phyloP scores from a whole-genome alignment of 1,139 yeast species.

The Lodderomyces beijingensis region DNA sequence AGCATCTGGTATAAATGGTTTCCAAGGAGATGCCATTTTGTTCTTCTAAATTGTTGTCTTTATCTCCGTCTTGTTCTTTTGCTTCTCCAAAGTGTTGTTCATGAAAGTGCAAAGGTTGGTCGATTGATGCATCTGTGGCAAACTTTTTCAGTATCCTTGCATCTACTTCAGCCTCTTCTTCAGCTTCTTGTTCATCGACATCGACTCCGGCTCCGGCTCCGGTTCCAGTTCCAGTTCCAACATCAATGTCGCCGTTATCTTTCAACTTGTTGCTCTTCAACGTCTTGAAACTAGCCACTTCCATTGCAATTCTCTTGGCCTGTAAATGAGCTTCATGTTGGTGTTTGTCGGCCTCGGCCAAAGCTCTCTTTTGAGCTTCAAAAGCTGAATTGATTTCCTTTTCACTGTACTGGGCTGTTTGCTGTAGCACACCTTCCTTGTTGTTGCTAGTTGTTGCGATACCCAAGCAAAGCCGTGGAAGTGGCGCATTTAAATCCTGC shows the following conservation, averaged over 20 bases:
- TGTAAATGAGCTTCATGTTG: constrained; percentile 71
- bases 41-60: neutral
- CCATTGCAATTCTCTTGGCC: constrained; percentile 64
- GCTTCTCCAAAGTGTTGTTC: constrained; percentile 55
- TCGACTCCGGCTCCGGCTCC: constrained; percentile 10
- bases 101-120: constrained; percentile 65
- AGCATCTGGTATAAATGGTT: constrained; percentile 81
- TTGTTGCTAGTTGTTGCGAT: constrained; percentile 33
- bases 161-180: constrained; percentile 15
- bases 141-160: constrained; percentile 20
- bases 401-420: constrained; percentile 32
- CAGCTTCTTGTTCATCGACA: constrained; percentile 17
- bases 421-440: constrained; percentile 5
- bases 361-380: constrained; percentile 52
- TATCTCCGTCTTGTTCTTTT: constrained; percentile 17
- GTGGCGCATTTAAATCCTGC: constrained; percentile 60
- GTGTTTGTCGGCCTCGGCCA: constrained; percentile 63
- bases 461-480: constrained; percentile 62
- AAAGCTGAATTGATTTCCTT: constrained; percentile 51
- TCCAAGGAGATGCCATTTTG: constrained; percentile 47
- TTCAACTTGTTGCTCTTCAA: constrained; percentile 10
- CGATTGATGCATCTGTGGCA: constrained; percentile 27
- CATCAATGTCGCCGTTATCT: constrained; percentile 8
- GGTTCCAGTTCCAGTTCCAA: constrained; percentile 15
- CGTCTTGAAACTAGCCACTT: constrained; percentile 44